Percentiles rank a stretch among this genome's conserved stretches.
Conservation (phyloP, 176 grass and related monocot genomes). For the Alopecurus myosuroides region DNA sequence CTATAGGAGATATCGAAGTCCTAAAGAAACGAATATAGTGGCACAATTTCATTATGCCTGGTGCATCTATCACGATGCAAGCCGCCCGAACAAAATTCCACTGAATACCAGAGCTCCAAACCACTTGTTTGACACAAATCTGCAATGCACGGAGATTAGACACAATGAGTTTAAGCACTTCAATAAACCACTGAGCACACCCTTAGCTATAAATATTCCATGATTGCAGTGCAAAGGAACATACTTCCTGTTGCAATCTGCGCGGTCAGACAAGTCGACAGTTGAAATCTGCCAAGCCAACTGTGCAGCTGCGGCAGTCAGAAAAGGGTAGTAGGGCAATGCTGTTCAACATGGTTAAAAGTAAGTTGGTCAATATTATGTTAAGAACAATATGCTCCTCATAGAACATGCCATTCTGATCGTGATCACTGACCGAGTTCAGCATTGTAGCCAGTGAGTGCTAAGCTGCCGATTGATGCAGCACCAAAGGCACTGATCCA, state of each 20-base stretch:
- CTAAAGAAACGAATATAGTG: not conserved
- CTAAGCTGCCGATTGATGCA: conserved; percentile 56
- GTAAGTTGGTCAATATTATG: conserved; percentile 10
- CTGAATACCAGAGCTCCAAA: conserved; percentile 77
- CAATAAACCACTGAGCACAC: not conserved
- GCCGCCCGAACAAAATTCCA: conserved; percentile 59
- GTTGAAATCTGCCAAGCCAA: conserved; percentile 77
- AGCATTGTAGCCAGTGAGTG: conserved; percentile 69
- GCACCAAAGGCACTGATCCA: conserved; percentile 73
- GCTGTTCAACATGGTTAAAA: conserved; percentile 46
- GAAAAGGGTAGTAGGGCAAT: conserved; percentile 78
- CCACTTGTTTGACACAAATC: conserved; percentile 95
- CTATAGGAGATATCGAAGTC: too few species aligned
- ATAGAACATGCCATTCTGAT: not conserved
- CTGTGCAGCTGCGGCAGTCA: conserved; percentile 52
- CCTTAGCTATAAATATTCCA: not conserved
- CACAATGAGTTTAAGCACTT: not conserved
- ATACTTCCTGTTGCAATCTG: conserved; percentile 85
- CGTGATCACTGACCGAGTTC: conserved; percentile 53
- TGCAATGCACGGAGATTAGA: conserved; percentile 13
- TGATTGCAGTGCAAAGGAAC: not conserved
- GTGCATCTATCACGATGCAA: conserved; percentile 46
- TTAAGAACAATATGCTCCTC: not conserved
- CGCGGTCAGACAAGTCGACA: conserved; percentile 60
- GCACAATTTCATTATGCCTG: too few species aligned